phyloP scores from a whole-genome alignment of 306 rosid species.

The Lathyrus aphaca region DNA sequence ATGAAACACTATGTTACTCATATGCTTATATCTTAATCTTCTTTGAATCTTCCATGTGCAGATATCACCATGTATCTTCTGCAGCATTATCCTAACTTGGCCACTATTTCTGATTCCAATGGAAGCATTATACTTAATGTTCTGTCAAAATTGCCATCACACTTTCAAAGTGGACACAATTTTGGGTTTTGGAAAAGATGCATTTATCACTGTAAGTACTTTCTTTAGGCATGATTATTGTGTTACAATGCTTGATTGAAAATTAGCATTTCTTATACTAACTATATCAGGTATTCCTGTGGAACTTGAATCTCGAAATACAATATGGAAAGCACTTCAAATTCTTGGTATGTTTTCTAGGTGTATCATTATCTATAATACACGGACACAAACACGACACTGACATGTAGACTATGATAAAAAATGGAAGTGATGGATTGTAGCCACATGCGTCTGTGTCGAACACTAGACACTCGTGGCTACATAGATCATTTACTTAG shows the following conservation, averaged over 20 bases:
- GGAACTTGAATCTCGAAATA: conserved; percentile 36
- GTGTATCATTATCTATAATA: conserved; percentile 5
- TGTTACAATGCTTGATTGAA: conserved; percentile 34
- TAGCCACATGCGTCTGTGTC: neutral
- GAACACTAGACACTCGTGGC: neutral
- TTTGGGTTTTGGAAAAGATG: conserved; percentile 50
- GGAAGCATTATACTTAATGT: conserved; percentile 52
- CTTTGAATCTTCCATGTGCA: conserved; percentile 27
- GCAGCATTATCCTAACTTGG: conserved; percentile 44
- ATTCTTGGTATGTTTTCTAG: conserved; percentile 36
- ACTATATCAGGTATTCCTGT: conserved; percentile 48
- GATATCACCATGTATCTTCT: conserved; percentile 53
- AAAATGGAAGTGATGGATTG: neutral
- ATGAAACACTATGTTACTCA: neutral
- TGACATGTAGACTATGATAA: neutral
- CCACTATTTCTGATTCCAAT: conserved; percentile 38
- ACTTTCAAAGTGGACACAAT: conserved; percentile 58
- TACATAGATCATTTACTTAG: conserved; percentile 12
- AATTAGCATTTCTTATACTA: conserved; percentile 16
- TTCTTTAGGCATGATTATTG: neutral
- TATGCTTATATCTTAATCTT: neutral
- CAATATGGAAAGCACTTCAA: conserved; percentile 39
- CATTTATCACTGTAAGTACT: conserved; percentile 48
- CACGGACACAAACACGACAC: neutral
- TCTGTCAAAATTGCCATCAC: conserved; percentile 49